Percentiles rank a stretch among this genome's conserved stretches.
Evolutionary conservation across 345 rosid genomes (phyloP).

Genomic region (Triadica sebifera): DNA sequence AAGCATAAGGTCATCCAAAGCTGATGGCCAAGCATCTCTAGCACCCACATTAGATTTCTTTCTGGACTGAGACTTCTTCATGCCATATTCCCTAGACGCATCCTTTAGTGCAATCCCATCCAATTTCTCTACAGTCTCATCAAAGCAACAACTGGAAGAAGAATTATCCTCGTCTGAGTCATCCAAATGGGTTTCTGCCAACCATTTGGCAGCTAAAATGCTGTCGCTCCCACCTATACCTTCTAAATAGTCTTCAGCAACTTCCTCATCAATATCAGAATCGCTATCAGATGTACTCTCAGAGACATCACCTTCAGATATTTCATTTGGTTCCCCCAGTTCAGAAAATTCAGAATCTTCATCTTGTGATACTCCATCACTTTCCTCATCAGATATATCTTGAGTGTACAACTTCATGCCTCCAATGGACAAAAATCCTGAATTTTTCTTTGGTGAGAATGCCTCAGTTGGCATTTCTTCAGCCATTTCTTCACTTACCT

Average conservation of each 20-base stretch:
- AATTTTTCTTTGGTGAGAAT: constrained; percentile 43
- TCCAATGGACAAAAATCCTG: constrained; percentile 78
- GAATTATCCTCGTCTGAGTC: constrained; percentile 50
- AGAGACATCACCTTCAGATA: constrained; percentile 49
- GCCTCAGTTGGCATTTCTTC: constrained; percentile 34
- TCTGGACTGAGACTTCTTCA: constrained; percentile 42
- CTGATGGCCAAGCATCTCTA: constrained; percentile 40
- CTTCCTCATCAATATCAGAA: constrained; percentile 68
- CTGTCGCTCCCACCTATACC: constrained; percentile 77
- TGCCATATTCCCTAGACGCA: constrained; percentile 73
- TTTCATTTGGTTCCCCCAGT: constrained; percentile 32
- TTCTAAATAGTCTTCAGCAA: constrained; percentile 81
- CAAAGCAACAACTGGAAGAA: constrained; percentile 44
- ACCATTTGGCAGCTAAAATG: constrained; percentile 56
- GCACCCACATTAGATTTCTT: constrained; percentile 29
- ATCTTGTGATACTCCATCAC: constrained; percentile 39
- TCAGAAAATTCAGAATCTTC: constrained; percentile 48
- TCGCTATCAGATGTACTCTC: constrained; percentile 44
- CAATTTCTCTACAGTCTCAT: constrained; percentile 52
- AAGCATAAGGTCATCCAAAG: constrained; percentile 65
- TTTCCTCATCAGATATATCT: constrained; percentile 64
- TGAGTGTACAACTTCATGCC: constrained; percentile 69
- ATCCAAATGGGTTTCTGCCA: constrained; percentile 46
- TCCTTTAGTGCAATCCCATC: constrained; percentile 63
- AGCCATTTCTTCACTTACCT: constrained; percentile 30